Evolutionary conservation across 257 asterid genomes (phyloP).

Genomic region (Scutellaria barbata): DNA sequence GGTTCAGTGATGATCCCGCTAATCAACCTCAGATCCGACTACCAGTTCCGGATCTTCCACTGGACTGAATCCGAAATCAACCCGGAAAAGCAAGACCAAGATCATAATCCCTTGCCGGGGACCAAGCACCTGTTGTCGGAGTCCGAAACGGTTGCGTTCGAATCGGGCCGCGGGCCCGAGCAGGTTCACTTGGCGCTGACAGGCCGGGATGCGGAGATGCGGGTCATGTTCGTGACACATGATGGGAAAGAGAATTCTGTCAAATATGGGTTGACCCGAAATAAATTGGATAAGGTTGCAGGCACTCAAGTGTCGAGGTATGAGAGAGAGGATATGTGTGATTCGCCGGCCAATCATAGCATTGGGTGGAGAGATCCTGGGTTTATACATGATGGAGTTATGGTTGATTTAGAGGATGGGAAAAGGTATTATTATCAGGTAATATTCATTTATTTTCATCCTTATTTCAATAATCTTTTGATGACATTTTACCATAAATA

Average conservation of each 20-base stretch:
- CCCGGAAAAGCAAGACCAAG: slow-evolving; percentile 70
- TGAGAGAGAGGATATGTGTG: slow-evolving; percentile 89
- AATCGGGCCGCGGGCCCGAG: slow-evolving; percentile 72
- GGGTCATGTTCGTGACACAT: slow-evolving; percentile 90
- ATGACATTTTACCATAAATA: not conserved
- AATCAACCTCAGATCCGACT: slow-evolving; percentile 69
- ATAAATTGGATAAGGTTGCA: slow-evolving; percentile 49
- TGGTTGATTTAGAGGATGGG: slow-evolving; percentile 63
- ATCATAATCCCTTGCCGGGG: slow-evolving; percentile 85
- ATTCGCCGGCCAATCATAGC: slow-evolving; percentile 78
- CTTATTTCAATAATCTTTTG: not conserved
- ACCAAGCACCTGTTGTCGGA: slow-evolving; percentile 70
- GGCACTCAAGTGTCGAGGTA: slow-evolving; percentile 61
- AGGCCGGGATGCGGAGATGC: slow-evolving; percentile 81
- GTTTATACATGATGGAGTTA: slow-evolving; percentile 81
- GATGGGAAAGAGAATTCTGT: slow-evolving; percentile 72
- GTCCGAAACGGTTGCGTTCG: slow-evolving; percentile 60
- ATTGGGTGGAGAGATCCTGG: slow-evolving; percentile 99
- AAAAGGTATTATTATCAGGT: slow-evolving; percentile 81
- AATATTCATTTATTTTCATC: slow-evolving; percentile 9
- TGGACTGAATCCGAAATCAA: slow-evolving; percentile 75
- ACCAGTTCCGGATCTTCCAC: slow-evolving; percentile 85
- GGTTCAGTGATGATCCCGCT: slow-evolving; percentile 76
- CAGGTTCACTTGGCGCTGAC: slow-evolving; percentile 88
- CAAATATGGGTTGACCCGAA: slow-evolving; percentile 61